These are phyloP conservation scores for Aspergillus vadensis DNA, from an alignment of 2,329 filamentous ascomycete genomes.

Conservation along the genomic window DNA sequence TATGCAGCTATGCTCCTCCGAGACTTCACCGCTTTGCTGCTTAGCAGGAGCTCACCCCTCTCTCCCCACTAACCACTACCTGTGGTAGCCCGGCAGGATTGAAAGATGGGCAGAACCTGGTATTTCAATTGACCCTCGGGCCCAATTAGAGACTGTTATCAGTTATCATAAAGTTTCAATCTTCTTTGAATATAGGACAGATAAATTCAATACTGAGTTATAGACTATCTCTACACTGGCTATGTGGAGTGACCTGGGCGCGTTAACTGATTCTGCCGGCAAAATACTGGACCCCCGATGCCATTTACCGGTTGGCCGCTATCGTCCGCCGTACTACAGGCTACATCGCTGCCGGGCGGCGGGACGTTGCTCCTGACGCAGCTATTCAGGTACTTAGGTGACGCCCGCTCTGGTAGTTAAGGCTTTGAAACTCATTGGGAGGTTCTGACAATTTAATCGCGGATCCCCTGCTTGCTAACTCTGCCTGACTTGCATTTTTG, in stretches of 20 bases:
- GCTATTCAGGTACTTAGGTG: not conserved
- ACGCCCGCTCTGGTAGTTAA: not conserved
- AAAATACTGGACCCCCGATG: not conserved
- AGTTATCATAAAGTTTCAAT: rapidly evolving
- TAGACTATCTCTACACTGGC: too few species aligned
- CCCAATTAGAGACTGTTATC: too few species aligned
- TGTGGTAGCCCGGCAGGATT: too few species aligned
- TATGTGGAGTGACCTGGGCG: too few species aligned
- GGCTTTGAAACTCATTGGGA: not conserved
- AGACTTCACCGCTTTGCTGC: not conserved
- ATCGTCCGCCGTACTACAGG: slow-evolving; percentile 1
- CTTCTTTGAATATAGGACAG: too few species aligned
- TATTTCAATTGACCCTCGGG: too few species aligned
- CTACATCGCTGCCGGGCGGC: slow-evolving; percentile 9
- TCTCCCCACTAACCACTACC: too few species aligned
- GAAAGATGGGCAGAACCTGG: too few species aligned
- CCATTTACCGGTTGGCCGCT: not conserved
- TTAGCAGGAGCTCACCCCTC: too few species aligned
- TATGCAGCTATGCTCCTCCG: not conserved
- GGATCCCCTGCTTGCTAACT: not conserved
- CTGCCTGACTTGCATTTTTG: not conserved
- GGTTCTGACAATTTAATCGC: slow-evolving; percentile 7
- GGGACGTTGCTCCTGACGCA: slow-evolving; percentile 20
- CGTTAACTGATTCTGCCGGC: not conserved
- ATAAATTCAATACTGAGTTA: too few species aligned